Evolutionary conservation across 495 filamentous ascomycete species (phyloP).

Genomic region (Penicillium ochrochloron): DNA sequence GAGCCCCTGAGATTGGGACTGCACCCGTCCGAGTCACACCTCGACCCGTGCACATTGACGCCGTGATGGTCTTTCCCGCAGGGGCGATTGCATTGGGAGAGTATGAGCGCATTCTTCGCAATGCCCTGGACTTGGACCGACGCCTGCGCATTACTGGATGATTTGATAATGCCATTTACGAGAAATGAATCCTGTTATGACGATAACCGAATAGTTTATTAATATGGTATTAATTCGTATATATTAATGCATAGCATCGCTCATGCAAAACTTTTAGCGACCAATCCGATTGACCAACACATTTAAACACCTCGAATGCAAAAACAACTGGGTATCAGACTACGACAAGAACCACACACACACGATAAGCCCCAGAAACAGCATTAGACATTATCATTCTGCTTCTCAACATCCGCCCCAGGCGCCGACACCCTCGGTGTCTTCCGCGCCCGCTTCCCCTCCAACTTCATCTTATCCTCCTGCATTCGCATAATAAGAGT

Average conservation of each 20-base stretch:
- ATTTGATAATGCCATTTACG: not conserved
- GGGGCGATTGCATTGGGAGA: conserved; percentile 64
- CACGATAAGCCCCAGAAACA: not conserved
- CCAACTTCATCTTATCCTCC: conserved; percentile 67
- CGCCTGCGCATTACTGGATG: conserved; percentile 23
- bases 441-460: conserved; percentile 45
- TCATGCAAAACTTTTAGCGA: conserved; percentile 15
- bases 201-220: not conserved
- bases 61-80: conserved; percentile 68
- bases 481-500: conserved; percentile 70
- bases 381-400: conserved; percentile 18
- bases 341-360: conserved; percentile 8
- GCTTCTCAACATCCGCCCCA: conserved; percentile 25
- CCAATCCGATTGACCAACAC: conserved; percentile 8
- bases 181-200: not conserved
- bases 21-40: conserved; percentile 15
- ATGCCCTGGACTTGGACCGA: conserved; percentile 41
- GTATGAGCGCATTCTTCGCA: conserved; percentile 60
- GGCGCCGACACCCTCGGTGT: conserved; percentile 6
- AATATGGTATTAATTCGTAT: not conserved
- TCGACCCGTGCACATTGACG: conserved; percentile 58
- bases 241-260: conserved; percentile 10
- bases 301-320: conserved; percentile 26
- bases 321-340: conserved; percentile 23
- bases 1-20: not conserved